phyloP scores from a whole-genome alignment of 2,329 filamentous ascomycete species.

The Aspergillus sp. region DNA sequence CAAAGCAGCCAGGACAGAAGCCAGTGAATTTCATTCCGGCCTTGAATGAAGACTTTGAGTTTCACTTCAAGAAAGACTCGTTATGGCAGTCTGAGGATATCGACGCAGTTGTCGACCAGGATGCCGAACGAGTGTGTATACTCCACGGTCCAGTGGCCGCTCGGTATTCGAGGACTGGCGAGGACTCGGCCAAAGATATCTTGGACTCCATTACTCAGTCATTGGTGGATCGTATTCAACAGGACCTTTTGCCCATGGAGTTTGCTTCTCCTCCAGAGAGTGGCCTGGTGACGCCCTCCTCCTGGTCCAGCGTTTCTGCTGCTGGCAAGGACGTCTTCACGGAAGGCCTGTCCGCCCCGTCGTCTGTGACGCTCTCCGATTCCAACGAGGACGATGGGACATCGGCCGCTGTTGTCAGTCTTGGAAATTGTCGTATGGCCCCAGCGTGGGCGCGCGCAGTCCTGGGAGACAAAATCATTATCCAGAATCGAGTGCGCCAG shows the following conservation, averaged over 20 bases:
- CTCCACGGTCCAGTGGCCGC: constrained; percentile 88
- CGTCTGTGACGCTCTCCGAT: constrained; percentile 13
- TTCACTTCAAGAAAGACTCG: constrained; percentile 99
- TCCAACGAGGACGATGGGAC: constrained; percentile 2
- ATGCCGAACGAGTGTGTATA: constrained; percentile 91
- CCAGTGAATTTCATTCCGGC: constrained; percentile 89
- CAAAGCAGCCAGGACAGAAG: constrained; percentile 84
- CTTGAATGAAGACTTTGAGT: constrained; percentile 92
- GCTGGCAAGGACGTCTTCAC: constrained; percentile 4
- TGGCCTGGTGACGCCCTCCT: constrained; percentile 51
- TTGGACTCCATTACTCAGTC: constrained; percentile 80
- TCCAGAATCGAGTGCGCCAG: constrained; percentile 6
- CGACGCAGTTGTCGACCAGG: constrained; percentile 87
- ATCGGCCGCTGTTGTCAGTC: neutral
- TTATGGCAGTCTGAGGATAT: constrained; percentile 97
- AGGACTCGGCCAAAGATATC: constrained; percentile 91
- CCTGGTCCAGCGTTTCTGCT: constrained; percentile 64
- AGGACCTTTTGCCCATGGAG: constrained; percentile 66
- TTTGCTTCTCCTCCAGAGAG: constrained; percentile 39
- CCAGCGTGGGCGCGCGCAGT: constrained; percentile 14
- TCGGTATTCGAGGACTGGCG: constrained; percentile 78
- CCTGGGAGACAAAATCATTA: constrained; percentile 5
- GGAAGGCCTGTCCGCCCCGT: constrained; percentile 8
- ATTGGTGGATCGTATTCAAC: constrained; percentile 76
- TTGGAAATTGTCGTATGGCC: neutral